Conservation (phyloP, 2,329 filamentous ascomycete genomes). For the Albophoma yamanashiensis region DNA sequence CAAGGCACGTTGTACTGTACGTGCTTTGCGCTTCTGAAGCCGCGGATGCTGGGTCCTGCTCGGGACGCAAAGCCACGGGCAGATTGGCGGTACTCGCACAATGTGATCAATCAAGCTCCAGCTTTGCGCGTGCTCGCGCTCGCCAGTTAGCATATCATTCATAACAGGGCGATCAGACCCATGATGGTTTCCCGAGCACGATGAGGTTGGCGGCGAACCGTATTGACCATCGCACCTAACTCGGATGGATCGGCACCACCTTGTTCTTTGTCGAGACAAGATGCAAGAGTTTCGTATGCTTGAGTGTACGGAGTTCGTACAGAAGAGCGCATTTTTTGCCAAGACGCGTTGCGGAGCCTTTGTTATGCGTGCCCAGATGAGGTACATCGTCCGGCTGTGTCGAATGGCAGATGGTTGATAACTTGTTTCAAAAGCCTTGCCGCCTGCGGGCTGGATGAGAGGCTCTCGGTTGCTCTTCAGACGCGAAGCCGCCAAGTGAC, state of each 20-base stretch:
- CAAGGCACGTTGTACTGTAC: neutral
- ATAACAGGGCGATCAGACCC: neutral
- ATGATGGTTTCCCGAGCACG: neutral
- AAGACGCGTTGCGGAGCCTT: neutral
- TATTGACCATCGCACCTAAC: no score
- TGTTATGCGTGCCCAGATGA: neutral
- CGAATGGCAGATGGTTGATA: neutral
- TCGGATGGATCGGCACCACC: neutral
- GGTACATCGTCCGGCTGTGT: neutral
- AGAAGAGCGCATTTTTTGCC: neutral
- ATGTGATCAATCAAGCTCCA: neutral
- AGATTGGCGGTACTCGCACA: neutral
- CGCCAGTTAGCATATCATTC: neutral
- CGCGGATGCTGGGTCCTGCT: neutral
- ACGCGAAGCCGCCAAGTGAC: neutral
- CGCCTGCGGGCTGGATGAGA: neutral
- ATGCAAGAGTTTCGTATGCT: neutral
- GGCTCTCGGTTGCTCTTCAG: neutral
- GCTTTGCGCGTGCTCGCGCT: neutral
- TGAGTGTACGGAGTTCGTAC: neutral
- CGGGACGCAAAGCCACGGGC: neutral
- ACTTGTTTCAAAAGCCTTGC: neutral
- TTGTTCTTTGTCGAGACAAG: neutral
- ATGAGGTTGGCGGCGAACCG: neutral
- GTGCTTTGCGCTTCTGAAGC: neutral